Conservation (phyloP, 139 green algal species). For the Closterium sp. region DNA sequence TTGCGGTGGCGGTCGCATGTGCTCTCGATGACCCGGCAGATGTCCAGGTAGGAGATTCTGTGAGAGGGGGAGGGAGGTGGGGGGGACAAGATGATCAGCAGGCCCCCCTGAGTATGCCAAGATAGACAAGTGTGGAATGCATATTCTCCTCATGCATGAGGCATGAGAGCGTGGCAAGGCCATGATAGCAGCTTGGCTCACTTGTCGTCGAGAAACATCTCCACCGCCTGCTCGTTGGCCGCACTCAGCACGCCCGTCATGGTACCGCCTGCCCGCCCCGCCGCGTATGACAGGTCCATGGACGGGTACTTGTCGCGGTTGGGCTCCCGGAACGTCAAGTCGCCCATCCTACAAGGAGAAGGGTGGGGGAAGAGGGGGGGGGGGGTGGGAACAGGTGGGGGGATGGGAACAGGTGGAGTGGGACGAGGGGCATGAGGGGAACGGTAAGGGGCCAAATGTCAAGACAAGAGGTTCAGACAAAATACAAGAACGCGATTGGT, state of each 20-base stretch:
- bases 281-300: conserved; percentile 91
- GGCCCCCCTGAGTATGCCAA: no score
- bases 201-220: conserved; percentile 93
- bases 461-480: background rate
- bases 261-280: conserved; percentile 88
- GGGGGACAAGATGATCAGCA: background rate
- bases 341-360: conserved; percentile 62
- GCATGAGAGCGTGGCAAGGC: background rate
- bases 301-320: conserved; percentile 95
- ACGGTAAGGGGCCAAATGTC: no score
- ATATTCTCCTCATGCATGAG: background rate
- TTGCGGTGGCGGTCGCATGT: conserved; percentile 85
- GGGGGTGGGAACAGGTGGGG: background rate
- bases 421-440: background rate
- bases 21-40: conserved; percentile 86
- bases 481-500: background rate
- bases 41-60: conserved; percentile 84
- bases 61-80: background rate
- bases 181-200: conserved; percentile 16
- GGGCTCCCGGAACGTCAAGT: conserved; percentile 90
- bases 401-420: background rate
- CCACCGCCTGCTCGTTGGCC: conserved; percentile 96
- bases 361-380: background rate
- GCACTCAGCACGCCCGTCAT: conserved; percentile 97
- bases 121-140: no score